Conservation (phyloP, 768 basidiomycete genomes). For the Kwoniella newhampshirensis region DNA sequence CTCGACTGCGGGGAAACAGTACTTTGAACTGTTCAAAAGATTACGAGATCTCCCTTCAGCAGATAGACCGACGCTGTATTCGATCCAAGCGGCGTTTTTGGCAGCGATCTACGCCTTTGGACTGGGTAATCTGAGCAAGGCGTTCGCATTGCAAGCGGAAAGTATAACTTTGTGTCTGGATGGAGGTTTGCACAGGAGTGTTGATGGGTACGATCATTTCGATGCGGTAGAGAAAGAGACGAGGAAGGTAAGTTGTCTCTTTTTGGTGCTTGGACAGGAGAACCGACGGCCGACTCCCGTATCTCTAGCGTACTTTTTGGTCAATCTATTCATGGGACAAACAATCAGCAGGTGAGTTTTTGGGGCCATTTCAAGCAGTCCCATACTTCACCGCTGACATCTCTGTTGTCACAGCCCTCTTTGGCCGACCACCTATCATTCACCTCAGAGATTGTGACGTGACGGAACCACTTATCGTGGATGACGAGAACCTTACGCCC, state of each 20-base stretch:
- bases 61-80: slow-evolving; percentile 85
- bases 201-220: slow-evolving; percentile 71
- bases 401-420: slow-evolving; percentile 51
- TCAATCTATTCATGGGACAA: slow-evolving; percentile 97
- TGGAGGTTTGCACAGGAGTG: slow-evolving; percentile 81
- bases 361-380: background rate
- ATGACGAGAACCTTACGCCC: slow-evolving; percentile 82
- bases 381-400: background rate
- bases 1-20: slow-evolving; percentile 83
- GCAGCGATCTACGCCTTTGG: slow-evolving; percentile 93
- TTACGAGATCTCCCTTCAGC: slow-evolving; percentile 84
- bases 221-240: slow-evolving; percentile 87
- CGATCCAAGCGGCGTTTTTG: slow-evolving; percentile 83
- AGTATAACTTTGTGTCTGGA: slow-evolving; percentile 84
- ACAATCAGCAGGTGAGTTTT: slow-evolving; percentile 70
- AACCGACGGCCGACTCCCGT: background rate
- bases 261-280: background rate
- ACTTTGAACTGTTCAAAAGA: slow-evolving; percentile 84
- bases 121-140: slow-evolving; percentile 80
- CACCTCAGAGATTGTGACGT: slow-evolving; percentile 87
- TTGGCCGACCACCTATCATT: slow-evolving; percentile 83
- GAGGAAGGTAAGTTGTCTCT: slow-evolving; percentile 60
- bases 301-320: slow-evolving; percentile 76
- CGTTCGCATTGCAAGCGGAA: slow-evolving; percentile 80
- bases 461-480: slow-evolving; percentile 77